phyloP scores from a whole-genome alignment of 2,329 filamentous ascomycete species.

The Mollisia scopiformis region DNA sequence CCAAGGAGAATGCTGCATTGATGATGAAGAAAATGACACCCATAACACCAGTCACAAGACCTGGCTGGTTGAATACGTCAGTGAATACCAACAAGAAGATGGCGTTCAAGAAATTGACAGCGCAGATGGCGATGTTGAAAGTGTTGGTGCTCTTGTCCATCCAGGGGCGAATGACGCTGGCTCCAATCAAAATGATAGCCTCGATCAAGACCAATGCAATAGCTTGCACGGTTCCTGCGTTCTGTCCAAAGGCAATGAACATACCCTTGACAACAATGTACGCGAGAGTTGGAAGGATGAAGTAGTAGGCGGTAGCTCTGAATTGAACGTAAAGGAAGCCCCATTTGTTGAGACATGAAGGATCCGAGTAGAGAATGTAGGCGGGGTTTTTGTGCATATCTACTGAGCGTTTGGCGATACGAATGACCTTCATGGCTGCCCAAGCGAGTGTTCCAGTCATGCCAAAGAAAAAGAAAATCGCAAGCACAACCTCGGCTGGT shows the following conservation, averaged over 20 bases:
- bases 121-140: constrained; percentile 92
- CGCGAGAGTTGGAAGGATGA: constrained; percentile 76
- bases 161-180: constrained; percentile 85
- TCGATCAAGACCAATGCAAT: constrained; percentile 85
- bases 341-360: constrained; percentile 95
- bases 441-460: constrained; percentile 78
- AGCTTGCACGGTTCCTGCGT: constrained; percentile 72
- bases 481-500: constrained; percentile 81
- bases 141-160: constrained; percentile 99
- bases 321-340: constrained; percentile 98
- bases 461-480: constrained; percentile 85
- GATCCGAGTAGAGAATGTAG: constrained; percentile 95
- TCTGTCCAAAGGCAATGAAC: constrained; percentile 83
- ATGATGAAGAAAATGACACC: constrained; percentile 87
- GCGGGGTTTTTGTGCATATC: constrained; percentile 94
- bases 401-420: constrained; percentile 85
- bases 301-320: constrained; percentile 94
- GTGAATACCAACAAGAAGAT: constrained; percentile 91
- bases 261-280: constrained; percentile 88
- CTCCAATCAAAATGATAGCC: constrained; percentile 73
- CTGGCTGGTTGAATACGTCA: constrained; percentile 80
- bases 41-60: constrained; percentile 83
- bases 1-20: constrained; percentile 81
- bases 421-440: constrained; percentile 88
- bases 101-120: constrained; percentile 87